Evolutionary conservation across 139 green algal species (phyloP).

Genomic region (Diplosphaera chodatii): DNA sequence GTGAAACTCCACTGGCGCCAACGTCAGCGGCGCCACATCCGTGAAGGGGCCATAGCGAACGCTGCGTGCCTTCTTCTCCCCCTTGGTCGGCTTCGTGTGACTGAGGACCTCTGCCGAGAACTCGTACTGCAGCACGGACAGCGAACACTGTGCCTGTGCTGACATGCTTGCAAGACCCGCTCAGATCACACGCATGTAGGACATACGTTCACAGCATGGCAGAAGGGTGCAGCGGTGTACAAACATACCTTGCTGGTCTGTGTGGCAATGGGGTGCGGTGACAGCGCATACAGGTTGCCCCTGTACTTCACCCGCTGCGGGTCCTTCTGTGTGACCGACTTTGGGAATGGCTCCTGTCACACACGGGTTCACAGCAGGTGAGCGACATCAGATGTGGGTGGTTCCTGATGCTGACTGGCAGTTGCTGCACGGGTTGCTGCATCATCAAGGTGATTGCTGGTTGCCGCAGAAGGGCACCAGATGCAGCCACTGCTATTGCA

Average conservation of each 20-base stretch:
- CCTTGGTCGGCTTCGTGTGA: conserved; percentile 31
- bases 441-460: too few species aligned
- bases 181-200: too few species aligned
- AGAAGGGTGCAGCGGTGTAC: too few species aligned
- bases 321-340: conserved; percentile 58
- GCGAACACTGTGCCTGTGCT: too few species aligned
- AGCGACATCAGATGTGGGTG: too few species aligned
- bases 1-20: conserved; percentile 56
- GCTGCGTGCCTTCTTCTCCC: conserved; percentile 16
- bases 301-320: conserved; percentile 62
- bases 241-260: conserved; percentile 57
- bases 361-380: too few species aligned
- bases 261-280: conserved; percentile 48
- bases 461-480: too few species aligned
- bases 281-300: conserved; percentile 47
- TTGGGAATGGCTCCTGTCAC: conserved; percentile 51
- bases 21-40: conserved; percentile 20
- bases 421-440: too few species aligned
- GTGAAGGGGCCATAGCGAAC: conserved; percentile 47
- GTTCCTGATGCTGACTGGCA: too few species aligned
- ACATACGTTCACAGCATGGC: too few species aligned
- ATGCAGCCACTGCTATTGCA: too few species aligned
- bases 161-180: too few species aligned
- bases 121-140: not conserved
- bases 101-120: conserved; percentile 37